Base-by-base conservation (phyloP, 495 filamentous ascomycete genomes). In the Penicillium flavigenum region DNA sequence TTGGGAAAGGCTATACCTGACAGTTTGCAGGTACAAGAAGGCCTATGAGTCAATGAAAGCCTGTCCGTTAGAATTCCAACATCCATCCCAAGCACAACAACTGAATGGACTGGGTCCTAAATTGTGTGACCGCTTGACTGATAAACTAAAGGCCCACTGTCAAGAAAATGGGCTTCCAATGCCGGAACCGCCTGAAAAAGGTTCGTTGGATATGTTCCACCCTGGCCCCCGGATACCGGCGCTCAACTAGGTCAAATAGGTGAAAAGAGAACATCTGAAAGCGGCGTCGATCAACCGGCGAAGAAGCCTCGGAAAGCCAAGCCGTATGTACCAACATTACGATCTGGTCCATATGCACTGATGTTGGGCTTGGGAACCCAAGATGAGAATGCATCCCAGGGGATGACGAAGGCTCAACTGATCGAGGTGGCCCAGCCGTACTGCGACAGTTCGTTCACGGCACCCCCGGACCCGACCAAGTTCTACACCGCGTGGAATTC, bases 401-500 rank as follows among this genome's bases (percentile, higher is more conserved):
- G 83, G 5, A 68, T 95, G 68, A 84, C 87, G 10, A 94, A 92
- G 66, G 61, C 76, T 11, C 78, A 88, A 52, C 65, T 90, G 19
- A 88, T 92, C 42, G 86, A 86, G 51, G 75, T 75, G 4, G 90
- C 90, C 12, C 86, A 93, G 63, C 82, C 82, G 19, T 77, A 86
- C 68, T 91, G 86, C 61, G 88, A 92, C 66, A 72, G 86, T 5
- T 91, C 88, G 0, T 92, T 91, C 64, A 88, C 83, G 0, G 83
- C 82, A 1, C 86, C 88, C 6, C 72, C 74, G 10, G 86, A 91
- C 49, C 74, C 87, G 3, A 86, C 76, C 5, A 88, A 83, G 61
- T 88, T 80, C 64, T 90, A 90, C 60, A 94, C 89, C 2, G 90
- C 90, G 0, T 95, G 91, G 91, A 86, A 80, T 64, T 90, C 88